Percentiles rank a stretch among this genome's conserved stretches.
Conservation (phyloP, 192 early-diverging fungal species). For the Coemansia sp. region DNA sequence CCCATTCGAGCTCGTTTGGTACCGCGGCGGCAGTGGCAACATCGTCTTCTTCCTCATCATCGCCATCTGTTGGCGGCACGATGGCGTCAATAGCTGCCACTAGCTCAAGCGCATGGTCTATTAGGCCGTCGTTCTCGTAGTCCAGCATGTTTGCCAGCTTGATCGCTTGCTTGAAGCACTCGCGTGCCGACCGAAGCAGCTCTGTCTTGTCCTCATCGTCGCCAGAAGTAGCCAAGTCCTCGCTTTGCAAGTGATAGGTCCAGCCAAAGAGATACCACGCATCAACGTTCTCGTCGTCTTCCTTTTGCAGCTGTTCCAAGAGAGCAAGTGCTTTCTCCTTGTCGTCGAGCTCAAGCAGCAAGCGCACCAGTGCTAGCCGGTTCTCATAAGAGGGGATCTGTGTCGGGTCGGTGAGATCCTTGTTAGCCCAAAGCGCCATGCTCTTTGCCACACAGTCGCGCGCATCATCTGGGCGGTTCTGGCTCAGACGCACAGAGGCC, state of each 20-base stretch:
- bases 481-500: slow-evolving; percentile 87
- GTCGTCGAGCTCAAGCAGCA: slow-evolving; percentile 82
- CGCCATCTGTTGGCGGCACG: slow-evolving; percentile 51
- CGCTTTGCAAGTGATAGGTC: slow-evolving; percentile 84
- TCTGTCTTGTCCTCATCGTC: slow-evolving; percentile 27
- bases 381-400: slow-evolving; percentile 76
- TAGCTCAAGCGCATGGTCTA: slow-evolving; percentile 71
- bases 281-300: slow-evolving; percentile 92
- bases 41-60: slow-evolving; percentile 56
- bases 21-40: slow-evolving; percentile 22
- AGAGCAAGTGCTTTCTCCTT: slow-evolving; percentile 77
- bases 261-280: slow-evolving; percentile 96
- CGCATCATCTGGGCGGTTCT: slow-evolving; percentile 80
- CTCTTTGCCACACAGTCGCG: slow-evolving; percentile 61
- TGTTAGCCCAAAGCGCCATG: slow-evolving; percentile 71
- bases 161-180: slow-evolving; percentile 43
- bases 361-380: slow-evolving; percentile 78
- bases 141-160: slow-evolving; percentile 63
- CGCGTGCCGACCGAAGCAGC: slow-evolving; percentile 32
- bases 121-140: slow-evolving; percentile 66
- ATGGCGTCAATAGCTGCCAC: slow-evolving; percentile 58
- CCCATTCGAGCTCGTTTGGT: slow-evolving; percentile 60
- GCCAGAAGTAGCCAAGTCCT: slow-evolving; percentile 62
- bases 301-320: slow-evolving; percentile 76
- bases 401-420: slow-evolving; percentile 47